Evolutionary conservation across 371 early-diverging fungal genomes (phyloP).

Genomic region (Mortierella sp.): DNA sequence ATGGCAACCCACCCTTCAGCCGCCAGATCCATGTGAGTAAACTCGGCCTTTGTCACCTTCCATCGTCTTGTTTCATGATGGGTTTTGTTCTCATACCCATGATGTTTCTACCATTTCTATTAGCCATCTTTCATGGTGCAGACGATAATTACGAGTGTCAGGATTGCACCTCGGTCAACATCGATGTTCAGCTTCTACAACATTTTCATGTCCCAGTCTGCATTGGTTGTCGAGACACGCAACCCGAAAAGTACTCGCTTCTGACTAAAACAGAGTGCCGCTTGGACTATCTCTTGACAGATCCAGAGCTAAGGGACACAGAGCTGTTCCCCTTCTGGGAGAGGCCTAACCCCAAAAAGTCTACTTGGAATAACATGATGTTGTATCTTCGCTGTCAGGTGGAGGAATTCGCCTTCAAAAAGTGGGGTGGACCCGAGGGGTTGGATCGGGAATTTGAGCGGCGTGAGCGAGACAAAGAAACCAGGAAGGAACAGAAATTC

Average conservation of each 20-base stretch:
- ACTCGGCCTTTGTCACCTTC: too few relatives aligned
- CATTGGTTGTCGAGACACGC: constrained; percentile 72
- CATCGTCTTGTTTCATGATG: constrained; percentile 1
- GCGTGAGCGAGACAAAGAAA: constrained; percentile 82
- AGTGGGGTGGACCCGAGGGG: constrained; percentile 90
- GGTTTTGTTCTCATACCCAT: background rate
- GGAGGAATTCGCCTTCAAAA: constrained; percentile 91
- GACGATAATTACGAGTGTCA: constrained; percentile 74
- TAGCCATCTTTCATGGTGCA: constrained; percentile 70
- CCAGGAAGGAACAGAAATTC: constrained; percentile 86
- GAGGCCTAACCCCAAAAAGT: constrained; percentile 94
- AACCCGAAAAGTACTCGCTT: constrained; percentile 88
- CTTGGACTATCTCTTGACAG: constrained; percentile 90
- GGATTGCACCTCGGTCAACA: constrained; percentile 83
- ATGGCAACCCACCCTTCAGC: constrained; percentile 28
- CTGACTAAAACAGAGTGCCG: constrained; percentile 91
- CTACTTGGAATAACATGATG: constrained; percentile 96
- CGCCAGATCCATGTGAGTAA: constrained; percentile 62
- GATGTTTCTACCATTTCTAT: too few relatives aligned
- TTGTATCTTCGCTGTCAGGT: constrained; percentile 90
- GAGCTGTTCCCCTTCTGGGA: constrained; percentile 85
- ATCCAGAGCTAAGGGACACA: constrained; percentile 87
- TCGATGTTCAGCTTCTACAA: constrained; percentile 76
- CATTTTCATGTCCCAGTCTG: constrained; percentile 83
- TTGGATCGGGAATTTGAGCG: constrained; percentile 91